Evolutionary conservation across 1,284 basidiomycete genomes (phyloP), one percentile per base, ranked within the genome.

Genomic region (Cryptococcus sp.): DNA sequence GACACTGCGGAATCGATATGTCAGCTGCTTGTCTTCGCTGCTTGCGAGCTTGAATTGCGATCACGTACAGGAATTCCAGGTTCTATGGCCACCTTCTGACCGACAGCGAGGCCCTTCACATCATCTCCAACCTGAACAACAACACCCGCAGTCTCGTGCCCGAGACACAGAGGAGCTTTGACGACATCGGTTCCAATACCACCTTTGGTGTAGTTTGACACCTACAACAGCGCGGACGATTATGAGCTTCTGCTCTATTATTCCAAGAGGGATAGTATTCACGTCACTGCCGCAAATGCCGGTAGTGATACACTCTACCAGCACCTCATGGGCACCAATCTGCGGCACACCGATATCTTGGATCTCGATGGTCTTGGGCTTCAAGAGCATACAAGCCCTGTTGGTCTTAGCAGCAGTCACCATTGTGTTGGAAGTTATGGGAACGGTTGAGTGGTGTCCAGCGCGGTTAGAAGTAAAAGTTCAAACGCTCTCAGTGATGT

Each of bases 41-140:
- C 13, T 13, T 20, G 20, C 13, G 17, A 8, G 3, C 39, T 8
- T 39, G 29, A 29, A 13, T 17, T 13, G 22, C 11, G n/a, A n/a
- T n/a, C 6, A 48, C 46, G 26, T 19, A 54, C 54, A n/a, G 57
- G 53, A 15, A 59, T 46, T 37, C 50, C 51, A 19, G 52, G 52
- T 39, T 54, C 52, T 22, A 48, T 46, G 86, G 61, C 64, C 20
- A 72, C 68, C 55, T 76, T 65, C 60, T 81, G 79, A 56, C 83
- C 69, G 10, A 53, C 46, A 43, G 54, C 48, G 34, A 61, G 29
- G 37, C 34, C 47, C 23, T 41, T 63, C 10, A 67, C 65, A 25
- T 55, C 50, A n/a, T 50, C 43, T 19, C 63, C 65, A n/a, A 64
- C 58, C 43, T 45, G 5, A 25, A 23, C 45, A 23, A 59, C 49